These are phyloP conservation scores for Colletotrichum salicis DNA, from an alignment of 2,329 filamentous ascomycete species.

Conservation along the genomic window DNA sequence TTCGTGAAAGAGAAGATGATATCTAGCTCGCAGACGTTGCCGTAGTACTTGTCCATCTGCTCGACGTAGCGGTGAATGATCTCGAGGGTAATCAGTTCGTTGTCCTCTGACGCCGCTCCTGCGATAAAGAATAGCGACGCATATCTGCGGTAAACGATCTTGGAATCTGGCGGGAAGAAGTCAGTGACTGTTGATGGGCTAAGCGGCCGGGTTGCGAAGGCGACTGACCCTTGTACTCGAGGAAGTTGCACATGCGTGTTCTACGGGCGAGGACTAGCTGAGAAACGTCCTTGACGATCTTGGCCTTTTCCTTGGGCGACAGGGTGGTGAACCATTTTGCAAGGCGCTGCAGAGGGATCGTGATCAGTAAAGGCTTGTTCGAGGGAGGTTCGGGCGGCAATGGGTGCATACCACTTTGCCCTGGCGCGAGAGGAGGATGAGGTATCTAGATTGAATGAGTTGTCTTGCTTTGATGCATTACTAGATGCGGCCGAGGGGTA, in stretches of 20 bases:
- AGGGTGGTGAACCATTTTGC: constrained; percentile 99
- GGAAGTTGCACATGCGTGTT: constrained; percentile 99
- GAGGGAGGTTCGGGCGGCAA: not conserved
- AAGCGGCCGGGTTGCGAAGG: not conserved
- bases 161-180: constrained; percentile 75
- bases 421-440: constrained; percentile 96
- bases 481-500: not conserved
- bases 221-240: constrained; percentile 92
- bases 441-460: constrained; percentile 72
- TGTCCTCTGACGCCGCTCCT: constrained; percentile 95
- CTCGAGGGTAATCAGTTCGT: constrained; percentile 97
- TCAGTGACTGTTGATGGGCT: constrained; percentile 5
- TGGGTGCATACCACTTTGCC: constrained; percentile 90
- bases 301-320: constrained; percentile 97
- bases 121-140: constrained; percentile 99
- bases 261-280: constrained; percentile 95
- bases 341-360: constrained; percentile 74
- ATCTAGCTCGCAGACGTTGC: constrained; percentile 98
- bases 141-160: constrained; percentile 98
- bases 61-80: constrained; percentile 99
- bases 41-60: constrained; percentile 99
- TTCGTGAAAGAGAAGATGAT: constrained; percentile 99
- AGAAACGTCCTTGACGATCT: constrained; percentile 99
- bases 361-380: not conserved
- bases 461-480: constrained; percentile 12